A percentile compares a stretch with the other conserved stretches of the same genome.
phyloP scores from a whole-genome alignment of 2,329 filamentous ascomycete species.

The Fusarium tjaetaba region DNA sequence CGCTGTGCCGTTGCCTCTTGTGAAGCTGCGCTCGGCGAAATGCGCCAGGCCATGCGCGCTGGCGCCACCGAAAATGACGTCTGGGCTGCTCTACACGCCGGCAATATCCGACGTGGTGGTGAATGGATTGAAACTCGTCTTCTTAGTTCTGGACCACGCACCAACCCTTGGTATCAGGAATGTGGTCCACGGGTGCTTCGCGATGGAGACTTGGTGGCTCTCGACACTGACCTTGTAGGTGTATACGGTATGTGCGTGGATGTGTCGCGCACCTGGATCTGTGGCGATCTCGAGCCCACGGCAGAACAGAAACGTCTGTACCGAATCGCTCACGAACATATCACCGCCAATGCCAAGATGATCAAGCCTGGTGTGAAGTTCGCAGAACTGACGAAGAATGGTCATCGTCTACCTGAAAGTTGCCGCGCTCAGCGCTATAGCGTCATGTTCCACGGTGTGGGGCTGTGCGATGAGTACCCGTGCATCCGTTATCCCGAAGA shows the following conservation, averaged over 20 bases:
- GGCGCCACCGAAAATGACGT: neutral
- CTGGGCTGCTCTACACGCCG: neutral
- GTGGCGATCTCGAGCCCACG: neutral
- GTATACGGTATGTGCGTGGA: neutral
- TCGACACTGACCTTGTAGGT: neutral
- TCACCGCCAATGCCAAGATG: neutral
- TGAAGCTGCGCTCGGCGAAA: accelerated
- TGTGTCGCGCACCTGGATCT: neutral
- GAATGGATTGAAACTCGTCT: neutral
- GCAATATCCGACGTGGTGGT: neutral
- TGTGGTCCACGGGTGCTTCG: accelerated
- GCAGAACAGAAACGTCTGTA: neutral
- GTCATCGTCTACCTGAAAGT: neutral
- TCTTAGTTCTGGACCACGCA: neutral
- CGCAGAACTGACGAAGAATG: neutral
- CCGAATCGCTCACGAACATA: neutral
- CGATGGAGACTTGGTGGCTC: neutral
- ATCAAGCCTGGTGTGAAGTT: neutral
- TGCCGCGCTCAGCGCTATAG: neutral
- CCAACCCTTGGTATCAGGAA: neutral
- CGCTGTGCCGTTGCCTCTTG: neutral
- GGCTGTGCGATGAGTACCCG: neutral
- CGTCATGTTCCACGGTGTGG: neutral
- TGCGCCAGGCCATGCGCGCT: neutral
- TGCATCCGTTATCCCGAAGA: neutral